Percentiles rank a stretch among this genome's conserved stretches.
phyloP scores from a whole-genome alignment of 2,329 filamentous ascomycete species.

The Talaromyces verruculosus region DNA sequence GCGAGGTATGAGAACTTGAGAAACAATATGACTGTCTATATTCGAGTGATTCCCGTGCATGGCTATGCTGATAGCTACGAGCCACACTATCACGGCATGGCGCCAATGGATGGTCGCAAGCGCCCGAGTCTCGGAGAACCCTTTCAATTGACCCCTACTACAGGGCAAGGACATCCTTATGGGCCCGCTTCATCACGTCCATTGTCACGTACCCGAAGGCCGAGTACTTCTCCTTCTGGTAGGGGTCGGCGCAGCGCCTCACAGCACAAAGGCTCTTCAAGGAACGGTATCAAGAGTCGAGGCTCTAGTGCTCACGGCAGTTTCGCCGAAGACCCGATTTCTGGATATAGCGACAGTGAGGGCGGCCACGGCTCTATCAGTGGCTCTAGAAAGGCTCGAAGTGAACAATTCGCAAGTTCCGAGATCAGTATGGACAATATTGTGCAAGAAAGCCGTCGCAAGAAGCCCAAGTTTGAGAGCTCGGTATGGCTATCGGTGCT shows the following conservation, averaged over 20 bases:
- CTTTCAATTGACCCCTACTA: slow-evolving; percentile 62
- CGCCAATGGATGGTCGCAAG: slow-evolving; percentile 54
- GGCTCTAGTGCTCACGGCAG: slow-evolving; percentile 60
- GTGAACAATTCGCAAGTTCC: slow-evolving; percentile 84
- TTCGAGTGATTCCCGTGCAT: slow-evolving; percentile 70
- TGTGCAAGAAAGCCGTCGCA: slow-evolving; percentile 91
- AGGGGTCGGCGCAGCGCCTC: slow-evolving; percentile 77
- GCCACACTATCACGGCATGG: slow-evolving; percentile 48
- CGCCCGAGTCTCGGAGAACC: slow-evolving; percentile 62
- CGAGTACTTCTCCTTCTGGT: slow-evolving; percentile 73
- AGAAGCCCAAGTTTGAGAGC: slow-evolving; percentile 92
- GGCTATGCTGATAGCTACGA: slow-evolving; percentile 51
- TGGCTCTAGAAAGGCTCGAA: slow-evolving; percentile 71
- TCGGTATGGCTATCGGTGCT: slow-evolving; percentile 67
- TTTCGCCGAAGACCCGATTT: slow-evolving; percentile 67
- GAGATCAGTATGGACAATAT: slow-evolving; percentile 99
- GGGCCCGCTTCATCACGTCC: slow-evolving; percentile 66
- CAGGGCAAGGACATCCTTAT: slow-evolving; percentile 53
- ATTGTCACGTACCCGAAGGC: slow-evolving; percentile 68
- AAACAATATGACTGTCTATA: slow-evolving; percentile 89
- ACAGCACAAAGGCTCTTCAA: slow-evolving; percentile 69
- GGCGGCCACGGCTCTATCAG: slow-evolving; percentile 71
- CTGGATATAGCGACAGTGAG: slow-evolving; percentile 85
- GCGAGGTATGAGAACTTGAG: slow-evolving; percentile 94
- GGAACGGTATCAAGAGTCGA: slow-evolving; percentile 66